Base-by-base conservation (phyloP, 148 eudicot genomes). In the Gaultheria prostrata region DNA sequence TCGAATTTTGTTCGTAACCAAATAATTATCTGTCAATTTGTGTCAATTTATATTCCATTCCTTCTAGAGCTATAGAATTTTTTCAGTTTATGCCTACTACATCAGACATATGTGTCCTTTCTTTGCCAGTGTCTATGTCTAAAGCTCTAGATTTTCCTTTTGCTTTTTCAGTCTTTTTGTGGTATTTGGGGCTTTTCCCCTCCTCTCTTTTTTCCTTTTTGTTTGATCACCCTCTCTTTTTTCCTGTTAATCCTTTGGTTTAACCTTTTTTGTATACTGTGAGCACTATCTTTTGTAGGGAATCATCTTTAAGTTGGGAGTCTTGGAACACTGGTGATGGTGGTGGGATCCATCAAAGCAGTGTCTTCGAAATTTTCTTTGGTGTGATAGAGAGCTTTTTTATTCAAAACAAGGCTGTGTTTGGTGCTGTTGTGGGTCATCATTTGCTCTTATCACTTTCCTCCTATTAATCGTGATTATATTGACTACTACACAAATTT, bases 341-440 rank as follows among this genome's bases (percentile, higher is more conserved):
- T 79, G 82, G 82, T 78, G 82, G 76, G 83, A 81, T 63, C 73
- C 82, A 61, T 80, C 74, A 80, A 80, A 80, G 74, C 73, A 63
- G 24, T 59, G 33, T 39, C 51, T 6, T 20, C n/a, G 69, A 26
- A 63, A 20, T 5, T 56, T 33, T 79, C 81, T 79, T 79, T 35
- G 28, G 7, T 35, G 28, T 57, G 73, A 43, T 80, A n/a, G 70
- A 80, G 82, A 63, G 54, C 82, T 63, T 24, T 63, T 63, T 45
- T 0, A 14, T 80, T 61, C n/a, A 61, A 61, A 80, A 45, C 73
- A 57, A 33, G 49, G 46, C 81, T 77, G 13, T 51, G 11, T 45
- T n/a, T 78, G 45, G 63, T 78, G 81, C 48, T 15, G 43, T n/a
- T 78, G 81, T 77, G 80, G 82, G 82, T 80, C 82, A 46, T 45